These are phyloP conservation scores for Linum lewisii DNA, from an alignment of 345 rosid genomes.

Conservation along the genomic window DNA sequence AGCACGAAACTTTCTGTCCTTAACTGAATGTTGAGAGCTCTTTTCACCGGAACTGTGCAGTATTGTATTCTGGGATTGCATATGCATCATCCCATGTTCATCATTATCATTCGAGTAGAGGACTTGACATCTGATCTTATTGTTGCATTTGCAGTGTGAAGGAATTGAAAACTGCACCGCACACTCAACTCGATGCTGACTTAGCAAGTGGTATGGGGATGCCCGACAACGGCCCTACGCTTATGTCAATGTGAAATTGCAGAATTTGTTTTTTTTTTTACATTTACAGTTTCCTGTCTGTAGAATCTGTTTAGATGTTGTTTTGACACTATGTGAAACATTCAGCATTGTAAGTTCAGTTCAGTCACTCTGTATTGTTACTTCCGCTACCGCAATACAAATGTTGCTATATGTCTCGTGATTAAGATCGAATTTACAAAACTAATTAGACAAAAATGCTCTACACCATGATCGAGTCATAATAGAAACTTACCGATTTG, in stretches of 20 bases:
- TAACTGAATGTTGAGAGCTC: background rate
- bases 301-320: background rate
- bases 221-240: constrained; percentile 88
- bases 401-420: too few relatives aligned
- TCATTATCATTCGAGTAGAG: background rate
- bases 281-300: background rate
- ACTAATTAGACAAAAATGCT: too few relatives aligned
- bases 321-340: background rate
- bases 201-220: constrained; percentile 92
- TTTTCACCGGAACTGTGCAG: too few relatives aligned
- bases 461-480: too few relatives aligned
- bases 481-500: too few relatives aligned
- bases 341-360: background rate
- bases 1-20: background rate
- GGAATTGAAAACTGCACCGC: constrained; percentile 73
- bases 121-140: constrained; percentile 2
- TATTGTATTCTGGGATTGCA: background rate
- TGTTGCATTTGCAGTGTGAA: constrained; percentile 45
- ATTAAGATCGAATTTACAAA: too few relatives aligned
- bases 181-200: constrained; percentile 87
- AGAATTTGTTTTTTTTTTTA: constrained; percentile 2
- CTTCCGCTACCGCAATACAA: background rate
- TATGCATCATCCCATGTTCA: background rate
- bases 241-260: constrained; percentile 39
- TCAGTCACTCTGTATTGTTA: background rate